Evolutionary conservation across 2,329 filamentous ascomycete genomes (phyloP).

Genomic region (Fusarium sp.): DNA sequence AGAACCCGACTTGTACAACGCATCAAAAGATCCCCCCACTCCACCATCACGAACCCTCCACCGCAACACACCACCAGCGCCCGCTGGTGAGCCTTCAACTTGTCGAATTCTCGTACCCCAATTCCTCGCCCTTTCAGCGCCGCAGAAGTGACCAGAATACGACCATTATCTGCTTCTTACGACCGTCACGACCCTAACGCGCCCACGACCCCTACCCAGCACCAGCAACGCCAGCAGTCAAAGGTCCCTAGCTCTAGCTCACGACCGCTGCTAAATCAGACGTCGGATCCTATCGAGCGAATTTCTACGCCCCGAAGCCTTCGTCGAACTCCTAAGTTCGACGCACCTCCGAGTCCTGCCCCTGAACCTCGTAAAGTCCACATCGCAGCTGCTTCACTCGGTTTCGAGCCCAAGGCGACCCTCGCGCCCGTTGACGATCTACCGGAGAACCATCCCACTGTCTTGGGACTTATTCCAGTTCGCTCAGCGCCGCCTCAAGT

Average conservation of each 20-base stretch:
- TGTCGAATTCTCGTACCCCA: constrained; percentile 59
- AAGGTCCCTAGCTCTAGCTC: constrained; percentile 29
- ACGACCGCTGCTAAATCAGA: constrained; percentile 44
- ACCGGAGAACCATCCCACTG: constrained; percentile 47
- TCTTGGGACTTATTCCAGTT: constrained; percentile 53
- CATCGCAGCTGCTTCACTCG: constrained; percentile 64
- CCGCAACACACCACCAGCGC: constrained; percentile 50
- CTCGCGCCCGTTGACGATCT: constrained; percentile 41
- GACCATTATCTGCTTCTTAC: constrained; percentile 59
- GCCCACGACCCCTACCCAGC: constrained; percentile 60
- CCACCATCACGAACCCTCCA: constrained; percentile 41
- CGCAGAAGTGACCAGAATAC: constrained; percentile 64
- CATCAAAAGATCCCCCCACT: constrained; percentile 41
- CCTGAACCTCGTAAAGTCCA: constrained; percentile 60
- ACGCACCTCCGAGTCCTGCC: constrained; percentile 59
- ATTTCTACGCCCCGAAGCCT: constrained; percentile 64
- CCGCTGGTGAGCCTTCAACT: constrained; percentile 63
- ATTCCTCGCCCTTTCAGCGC: constrained; percentile 47
- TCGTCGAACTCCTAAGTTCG: constrained; percentile 68
- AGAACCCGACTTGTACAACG: constrained; percentile 41
- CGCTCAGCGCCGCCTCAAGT: constrained; percentile 59
- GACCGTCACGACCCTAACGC: constrained; percentile 71
- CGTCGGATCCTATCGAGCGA: constrained; percentile 59
- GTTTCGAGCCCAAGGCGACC: constrained; percentile 61
- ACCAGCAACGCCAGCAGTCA: constrained; percentile 64